phyloP scores from a whole-genome alignment of 805 yeast genomes.

The Ogataea ramenticola region DNA sequence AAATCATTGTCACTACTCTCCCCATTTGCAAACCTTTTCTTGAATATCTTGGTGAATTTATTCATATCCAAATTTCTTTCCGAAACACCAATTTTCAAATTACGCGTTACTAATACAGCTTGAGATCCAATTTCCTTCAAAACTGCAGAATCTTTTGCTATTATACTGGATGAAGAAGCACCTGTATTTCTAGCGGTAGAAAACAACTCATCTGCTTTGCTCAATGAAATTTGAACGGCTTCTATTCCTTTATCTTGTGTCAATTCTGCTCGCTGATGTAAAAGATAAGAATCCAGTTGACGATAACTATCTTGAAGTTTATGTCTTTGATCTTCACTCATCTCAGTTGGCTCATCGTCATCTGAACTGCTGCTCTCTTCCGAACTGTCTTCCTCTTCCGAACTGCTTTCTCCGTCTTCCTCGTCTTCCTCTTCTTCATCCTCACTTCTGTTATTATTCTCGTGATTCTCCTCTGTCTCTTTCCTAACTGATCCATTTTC shows the following conservation, averaged over 20 bases:
- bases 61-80: constrained; percentile 42
- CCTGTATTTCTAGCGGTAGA: constrained; percentile 30
- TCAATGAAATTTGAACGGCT: constrained; percentile 37
- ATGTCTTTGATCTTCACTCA: constrained; percentile 20
- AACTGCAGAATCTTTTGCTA: constrained; percentile 62
- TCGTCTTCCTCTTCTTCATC: not conserved
- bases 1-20: constrained; percentile 12
- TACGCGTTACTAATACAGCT: constrained; percentile 58
- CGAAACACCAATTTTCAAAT: constrained; percentile 49
- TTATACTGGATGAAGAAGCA: constrained; percentile 27
- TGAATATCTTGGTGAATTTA: constrained; percentile 36
- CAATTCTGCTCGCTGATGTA: constrained; percentile 38
- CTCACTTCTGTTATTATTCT: no score
- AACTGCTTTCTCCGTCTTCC: constrained; percentile 5
- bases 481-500: no score
- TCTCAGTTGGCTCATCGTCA: constrained; percentile 8
- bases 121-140: constrained; percentile 52
- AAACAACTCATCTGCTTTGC: constrained; percentile 40
- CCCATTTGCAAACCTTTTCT: constrained; percentile 27
- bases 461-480: no score
- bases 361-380: constrained; percentile 9
- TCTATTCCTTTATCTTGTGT: constrained; percentile 52
- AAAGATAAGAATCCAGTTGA: constrained; percentile 15
- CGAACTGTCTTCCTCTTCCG: constrained; percentile 7
- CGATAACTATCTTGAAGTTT: constrained; percentile 19